Percentiles rank a stretch among this genome's conserved stretches.
Evolutionary conservation across 2,329 filamentous ascomycete species (phyloP).

Genomic region (Cordyceps cicadae): DNA sequence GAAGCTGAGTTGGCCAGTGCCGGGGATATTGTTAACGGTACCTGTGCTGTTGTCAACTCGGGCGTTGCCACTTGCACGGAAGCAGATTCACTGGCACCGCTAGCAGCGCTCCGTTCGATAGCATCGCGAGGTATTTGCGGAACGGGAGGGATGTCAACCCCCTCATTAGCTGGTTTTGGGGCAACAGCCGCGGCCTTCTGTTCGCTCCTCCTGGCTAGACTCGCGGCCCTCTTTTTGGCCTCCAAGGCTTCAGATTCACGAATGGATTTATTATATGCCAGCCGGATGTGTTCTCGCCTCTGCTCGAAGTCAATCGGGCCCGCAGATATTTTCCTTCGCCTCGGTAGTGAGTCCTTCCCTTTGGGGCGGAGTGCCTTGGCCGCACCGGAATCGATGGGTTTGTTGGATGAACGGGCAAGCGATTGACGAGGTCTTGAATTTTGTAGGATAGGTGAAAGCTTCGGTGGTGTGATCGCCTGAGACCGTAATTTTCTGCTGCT

Average conservation of each 20-base stretch:
- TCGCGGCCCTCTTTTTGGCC: slow-evolving; percentile 40
- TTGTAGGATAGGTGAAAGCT: slow-evolving; percentile 68
- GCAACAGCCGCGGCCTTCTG: slow-evolving; percentile 12
- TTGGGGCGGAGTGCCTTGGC: slow-evolving; percentile 37
- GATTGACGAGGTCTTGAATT: slow-evolving; percentile 76
- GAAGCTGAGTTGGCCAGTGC: not conserved
- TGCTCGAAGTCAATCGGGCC: slow-evolving; percentile 80
- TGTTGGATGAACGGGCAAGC: slow-evolving; percentile 65
- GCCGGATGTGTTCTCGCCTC: slow-evolving; percentile 70
- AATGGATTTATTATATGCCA: slow-evolving; percentile 79
- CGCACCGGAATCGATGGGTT: slow-evolving; percentile 55
- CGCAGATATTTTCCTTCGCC: slow-evolving; percentile 49
- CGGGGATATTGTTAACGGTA: slow-evolving; percentile 12
- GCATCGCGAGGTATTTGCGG: slow-evolving; percentile 7
- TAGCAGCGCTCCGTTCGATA: not conserved
- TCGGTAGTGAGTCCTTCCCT: slow-evolving; percentile 20
- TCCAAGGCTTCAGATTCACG: slow-evolving; percentile 60
- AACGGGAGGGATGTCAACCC: slow-evolving; percentile 1
- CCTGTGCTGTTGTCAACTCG: not conserved
- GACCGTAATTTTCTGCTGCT: slow-evolving; percentile 59
- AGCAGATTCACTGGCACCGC: slow-evolving; percentile 1
- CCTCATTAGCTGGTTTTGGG: not conserved
- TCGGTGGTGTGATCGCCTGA: slow-evolving; percentile 62
- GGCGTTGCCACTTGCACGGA: not conserved
- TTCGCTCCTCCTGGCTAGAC: slow-evolving; percentile 38